Evolutionary conservation across 768 basidiomycete genomes (phyloP).

Genomic region (Amanita brunnescens): DNA sequence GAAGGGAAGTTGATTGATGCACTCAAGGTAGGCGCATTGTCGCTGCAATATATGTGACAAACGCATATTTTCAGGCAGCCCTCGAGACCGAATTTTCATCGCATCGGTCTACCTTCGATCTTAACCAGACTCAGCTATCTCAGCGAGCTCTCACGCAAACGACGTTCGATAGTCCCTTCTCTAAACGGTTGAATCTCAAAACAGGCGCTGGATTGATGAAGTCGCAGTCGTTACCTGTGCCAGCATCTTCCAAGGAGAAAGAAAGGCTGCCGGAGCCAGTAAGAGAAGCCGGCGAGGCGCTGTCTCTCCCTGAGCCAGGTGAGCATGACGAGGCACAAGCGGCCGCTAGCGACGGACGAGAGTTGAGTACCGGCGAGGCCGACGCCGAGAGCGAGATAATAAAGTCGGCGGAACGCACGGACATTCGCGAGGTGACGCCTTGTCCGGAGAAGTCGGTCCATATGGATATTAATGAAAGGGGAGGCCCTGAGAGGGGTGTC

Average conservation of each 20-base stretch:
- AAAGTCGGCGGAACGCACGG: no score
- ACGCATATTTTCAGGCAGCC: slow-evolving; percentile 34
- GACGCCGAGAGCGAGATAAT: not conserved
- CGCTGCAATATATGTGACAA: not conserved
- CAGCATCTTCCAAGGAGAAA: not conserved
- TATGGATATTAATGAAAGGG: slow-evolving; percentile 8
- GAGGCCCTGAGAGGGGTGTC: not conserved
- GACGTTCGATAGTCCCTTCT: not conserved
- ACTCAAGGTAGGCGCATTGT: slow-evolving; percentile 50
- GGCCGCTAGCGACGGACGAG: no score
- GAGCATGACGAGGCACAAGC: not conserved
- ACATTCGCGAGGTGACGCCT: not conserved
- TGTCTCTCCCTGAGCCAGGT: slow-evolving; percentile 9
- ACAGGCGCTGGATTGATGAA: not conserved
- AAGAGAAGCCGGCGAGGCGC: not conserved
- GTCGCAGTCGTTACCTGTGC: not conserved
- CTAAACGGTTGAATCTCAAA: not conserved
- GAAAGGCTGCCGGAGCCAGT: no score
- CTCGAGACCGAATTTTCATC: slow-evolving; percentile 64
- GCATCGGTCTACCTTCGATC: slow-evolving; percentile 64
- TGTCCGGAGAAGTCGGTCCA: not conserved
- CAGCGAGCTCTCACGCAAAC: slow-evolving; percentile 16
- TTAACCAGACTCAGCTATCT: slow-evolving; percentile 23
- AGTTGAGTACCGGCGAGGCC: not conserved
- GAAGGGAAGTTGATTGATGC: slow-evolving; percentile 72